Conservation (phyloP, 2,329 filamentous ascomycete genomes). For the Claviceps sp. region DNA sequence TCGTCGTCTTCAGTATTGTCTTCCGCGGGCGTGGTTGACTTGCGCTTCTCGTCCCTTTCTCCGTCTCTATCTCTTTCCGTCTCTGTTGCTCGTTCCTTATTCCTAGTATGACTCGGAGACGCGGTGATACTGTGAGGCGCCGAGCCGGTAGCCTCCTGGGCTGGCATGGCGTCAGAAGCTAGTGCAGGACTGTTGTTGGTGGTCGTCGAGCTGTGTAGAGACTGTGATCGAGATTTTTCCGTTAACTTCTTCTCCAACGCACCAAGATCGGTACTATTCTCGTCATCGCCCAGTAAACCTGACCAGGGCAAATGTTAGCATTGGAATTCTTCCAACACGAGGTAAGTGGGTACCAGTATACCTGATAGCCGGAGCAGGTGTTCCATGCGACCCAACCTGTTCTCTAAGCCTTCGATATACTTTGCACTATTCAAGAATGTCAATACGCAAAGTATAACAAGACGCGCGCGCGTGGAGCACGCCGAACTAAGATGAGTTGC, state of each 20-base stretch:
- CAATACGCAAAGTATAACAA: not conserved
- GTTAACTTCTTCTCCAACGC: constrained; percentile 67
- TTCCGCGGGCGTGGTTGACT: constrained; percentile 25
- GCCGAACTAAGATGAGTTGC: constrained; percentile 11
- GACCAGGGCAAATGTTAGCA: constrained; percentile 1
- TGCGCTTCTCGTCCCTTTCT: constrained; percentile 20
- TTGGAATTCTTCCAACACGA: not conserved
- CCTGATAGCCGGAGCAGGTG: constrained; percentile 74
- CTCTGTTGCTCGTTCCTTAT: constrained; percentile 23
- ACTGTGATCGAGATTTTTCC: constrained; percentile 32
- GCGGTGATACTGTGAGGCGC: constrained; percentile 41
- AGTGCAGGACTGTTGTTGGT: constrained; percentile 32
- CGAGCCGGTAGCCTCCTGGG: constrained; percentile 27
- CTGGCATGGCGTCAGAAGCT: constrained; percentile 32
- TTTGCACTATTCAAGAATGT: constrained; percentile 52
- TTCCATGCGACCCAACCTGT: constrained; percentile 91
- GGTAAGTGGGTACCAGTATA: constrained; percentile 11
- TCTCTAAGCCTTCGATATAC: constrained; percentile 94
- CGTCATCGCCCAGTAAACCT: constrained; percentile 73
- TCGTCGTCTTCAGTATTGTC: constrained; percentile 32
- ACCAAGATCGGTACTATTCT: constrained; percentile 75
- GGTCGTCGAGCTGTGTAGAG: constrained; percentile 34
- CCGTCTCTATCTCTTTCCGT: constrained; percentile 20
- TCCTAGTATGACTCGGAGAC: constrained; percentile 31
- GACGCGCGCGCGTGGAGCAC: not conserved